phyloP scores from a whole-genome alignment of 2,329 filamentous ascomycete genomes.

The Drechslerella dactyloides region DNA sequence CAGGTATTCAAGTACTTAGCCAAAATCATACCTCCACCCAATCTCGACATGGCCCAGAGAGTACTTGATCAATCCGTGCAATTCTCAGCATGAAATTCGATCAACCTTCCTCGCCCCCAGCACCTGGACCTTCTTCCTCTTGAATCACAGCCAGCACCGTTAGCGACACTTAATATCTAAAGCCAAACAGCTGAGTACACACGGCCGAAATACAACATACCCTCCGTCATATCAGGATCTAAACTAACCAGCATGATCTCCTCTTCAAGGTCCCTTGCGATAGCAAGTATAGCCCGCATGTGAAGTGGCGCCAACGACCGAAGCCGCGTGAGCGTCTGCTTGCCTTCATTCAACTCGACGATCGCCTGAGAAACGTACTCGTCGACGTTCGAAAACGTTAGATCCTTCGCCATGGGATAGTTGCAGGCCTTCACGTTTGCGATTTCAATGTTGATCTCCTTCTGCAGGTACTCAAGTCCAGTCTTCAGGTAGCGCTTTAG shows the following conservation, averaged over 20 bases:
- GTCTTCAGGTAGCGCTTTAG: conserved; percentile 5
- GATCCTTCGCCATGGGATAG: not conserved
- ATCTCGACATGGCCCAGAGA: too few species aligned
- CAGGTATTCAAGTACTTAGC: too few species aligned
- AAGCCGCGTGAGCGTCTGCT: conserved; percentile 24
- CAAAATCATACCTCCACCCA: too few species aligned
- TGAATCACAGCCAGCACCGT: not conserved
- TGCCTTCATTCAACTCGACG: not conserved
- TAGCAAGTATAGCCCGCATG: conserved; percentile 5
- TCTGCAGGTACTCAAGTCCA: conserved; percentile 6
- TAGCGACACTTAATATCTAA: conserved; percentile 1
- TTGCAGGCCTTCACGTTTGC: not conserved
- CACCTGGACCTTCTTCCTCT: too few species aligned
- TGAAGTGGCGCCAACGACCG: not conserved
- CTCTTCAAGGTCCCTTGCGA: conserved; percentile 22
- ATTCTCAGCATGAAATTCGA: too few species aligned
- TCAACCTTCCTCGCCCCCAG: too few species aligned
- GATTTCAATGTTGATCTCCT: conserved; percentile 15
- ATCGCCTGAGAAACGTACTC: conserved; percentile 2
- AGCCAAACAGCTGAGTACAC: too few species aligned
- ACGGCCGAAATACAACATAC: too few species aligned
- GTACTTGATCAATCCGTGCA: too few species aligned
- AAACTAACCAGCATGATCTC: conserved; percentile 10
- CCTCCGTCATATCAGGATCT: too few species aligned
- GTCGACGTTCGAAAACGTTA: conserved; percentile 36